Conservation (phyloP, 2,329 filamentous ascomycete species). For the Aureobasidium namibiae region DNA sequence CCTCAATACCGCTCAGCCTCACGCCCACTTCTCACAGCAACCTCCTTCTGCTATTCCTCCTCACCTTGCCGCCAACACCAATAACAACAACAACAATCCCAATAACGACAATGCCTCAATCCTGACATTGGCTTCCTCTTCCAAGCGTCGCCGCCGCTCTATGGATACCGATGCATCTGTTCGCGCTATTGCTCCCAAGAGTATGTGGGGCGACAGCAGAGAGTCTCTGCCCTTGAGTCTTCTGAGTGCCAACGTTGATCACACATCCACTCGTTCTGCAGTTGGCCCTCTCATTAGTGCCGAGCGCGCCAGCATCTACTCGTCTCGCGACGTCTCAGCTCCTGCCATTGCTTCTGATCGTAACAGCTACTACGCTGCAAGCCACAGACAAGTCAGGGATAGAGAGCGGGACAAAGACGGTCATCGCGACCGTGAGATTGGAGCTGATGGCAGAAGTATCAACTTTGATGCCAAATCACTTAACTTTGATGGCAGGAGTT, state of each 20-base stretch:
- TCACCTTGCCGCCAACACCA: slow-evolving; percentile 15
- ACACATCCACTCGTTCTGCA: slow-evolving; percentile 41
- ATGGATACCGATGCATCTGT: slow-evolving; percentile 83
- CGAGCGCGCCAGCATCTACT: slow-evolving; percentile 72
- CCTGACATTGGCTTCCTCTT: slow-evolving; percentile 73
- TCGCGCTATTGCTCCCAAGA: slow-evolving; percentile 73
- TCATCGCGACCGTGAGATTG: slow-evolving; percentile 10
- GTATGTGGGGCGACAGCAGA: slow-evolving; percentile 71
- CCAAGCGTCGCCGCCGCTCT: slow-evolving; percentile 68
- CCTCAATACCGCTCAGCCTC: slow-evolving; percentile 22
- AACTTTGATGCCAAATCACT: slow-evolving; percentile 20
- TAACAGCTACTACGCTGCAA: slow-evolving; percentile 70
- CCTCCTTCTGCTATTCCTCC: not conserved
- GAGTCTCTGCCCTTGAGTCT: slow-evolving; percentile 74
- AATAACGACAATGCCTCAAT: slow-evolving; percentile 69
- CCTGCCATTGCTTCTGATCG: slow-evolving; percentile 64
- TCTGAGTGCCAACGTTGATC: slow-evolving; percentile 58
- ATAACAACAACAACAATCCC: slow-evolving; percentile 50
- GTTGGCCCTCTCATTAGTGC: slow-evolving; percentile 47
- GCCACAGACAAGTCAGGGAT: slow-evolving; percentile 27
- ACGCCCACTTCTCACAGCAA: slow-evolving; percentile 16
- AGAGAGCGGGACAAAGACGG: slow-evolving; percentile 17
- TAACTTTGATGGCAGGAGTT: slow-evolving; percentile 16
- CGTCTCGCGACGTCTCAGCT: slow-evolving; percentile 32
- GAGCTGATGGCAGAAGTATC: slow-evolving; percentile 13